Evolutionary conservation across 2,329 filamentous ascomycete genomes (phyloP), one percentile per base, ranked within the genome.

Genomic region (Aureobasidium sp.): DNA sequence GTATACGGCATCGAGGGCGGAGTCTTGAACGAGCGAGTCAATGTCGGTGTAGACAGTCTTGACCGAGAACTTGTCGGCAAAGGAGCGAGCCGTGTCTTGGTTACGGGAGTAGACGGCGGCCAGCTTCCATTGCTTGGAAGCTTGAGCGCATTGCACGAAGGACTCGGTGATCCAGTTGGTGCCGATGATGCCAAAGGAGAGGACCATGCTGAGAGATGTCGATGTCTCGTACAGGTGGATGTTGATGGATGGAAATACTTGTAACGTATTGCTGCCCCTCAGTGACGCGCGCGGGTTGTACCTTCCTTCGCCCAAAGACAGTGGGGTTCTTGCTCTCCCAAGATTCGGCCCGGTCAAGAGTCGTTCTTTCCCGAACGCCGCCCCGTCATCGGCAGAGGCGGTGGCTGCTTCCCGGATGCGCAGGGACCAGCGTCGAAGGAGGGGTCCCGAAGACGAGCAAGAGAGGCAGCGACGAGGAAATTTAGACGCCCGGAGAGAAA

Each of bases 121-220:
- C 24, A 77, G 69, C 30, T 65, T 65, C 70, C 71, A 77, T 64
- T 69, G 64, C 17, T 62, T 61, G 2, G 71, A 71, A 32, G 72
- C 66, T 25, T 72, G 66, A 11, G 73, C 71, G 17, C 66, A 68
- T 12, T 65, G 59, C 60, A 76, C 68, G 63, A 69, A 77, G 8
- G 71, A 73, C 57, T 72, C 69, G 3, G 74, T 76, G 61, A 77
- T 77, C 74, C 74, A 77, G 61, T 64, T 66, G 17, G 70, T 71
- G 58, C 74, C 74, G 55, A 76, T 72, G 54, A 70, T 69, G 50
- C 66, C 73, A 61, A 74, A 73, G 42, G 65, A 70, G 62, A 76
- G 66, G 57, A 62, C 48, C 48, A 51, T 51, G 17, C 17, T 51
- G 16, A 17, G 16, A 7, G 32, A 21, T 38, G 5, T 32, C 14